Evolutionary conservation across 2,329 filamentous ascomycete species (phyloP).

Genomic region (Diplocarpon rosae): DNA sequence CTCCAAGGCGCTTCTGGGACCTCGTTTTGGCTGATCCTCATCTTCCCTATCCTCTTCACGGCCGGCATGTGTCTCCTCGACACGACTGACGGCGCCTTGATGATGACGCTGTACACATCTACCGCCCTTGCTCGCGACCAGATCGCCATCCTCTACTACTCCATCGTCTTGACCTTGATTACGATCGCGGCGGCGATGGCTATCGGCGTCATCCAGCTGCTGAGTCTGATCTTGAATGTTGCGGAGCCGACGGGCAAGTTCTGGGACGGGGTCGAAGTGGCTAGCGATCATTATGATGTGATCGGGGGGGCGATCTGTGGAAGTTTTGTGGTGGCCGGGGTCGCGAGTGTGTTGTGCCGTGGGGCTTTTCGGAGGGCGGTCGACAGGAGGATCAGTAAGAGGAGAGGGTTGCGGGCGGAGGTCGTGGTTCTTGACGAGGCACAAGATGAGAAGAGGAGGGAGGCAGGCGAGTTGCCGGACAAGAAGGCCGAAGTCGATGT

Average conservation of each 20-base stretch:
- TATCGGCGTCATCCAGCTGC: conserved; percentile 75
- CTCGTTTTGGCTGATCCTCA: conserved; percentile 84
- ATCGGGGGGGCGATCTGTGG: conserved; percentile 81
- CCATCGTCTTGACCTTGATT: conserved; percentile 32
- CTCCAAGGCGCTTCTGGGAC: conserved; percentile 80
- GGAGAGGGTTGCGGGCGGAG: background rate
- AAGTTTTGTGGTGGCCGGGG: conserved; percentile 67
- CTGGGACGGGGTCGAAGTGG: conserved; percentile 75
- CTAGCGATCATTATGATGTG: conserved; percentile 73
- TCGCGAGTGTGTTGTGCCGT: conserved; percentile 54
- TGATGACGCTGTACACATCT: conserved; percentile 88
- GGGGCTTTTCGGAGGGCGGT: conserved; percentile 41
- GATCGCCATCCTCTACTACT: conserved; percentile 91
- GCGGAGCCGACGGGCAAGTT: conserved; percentile 54
- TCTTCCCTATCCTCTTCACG: conserved; percentile 89
- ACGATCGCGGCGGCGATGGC: conserved; percentile 35
- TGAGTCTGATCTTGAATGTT: conserved; percentile 69
- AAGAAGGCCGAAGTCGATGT: background rate
- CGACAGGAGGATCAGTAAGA: background rate
- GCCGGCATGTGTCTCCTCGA: conserved; percentile 93
- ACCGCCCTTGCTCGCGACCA: conserved; percentile 66
- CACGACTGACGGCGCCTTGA: conserved; percentile 83
- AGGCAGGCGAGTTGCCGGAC: background rate
- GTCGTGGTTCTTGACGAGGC: background rate
- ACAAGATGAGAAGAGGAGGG: background rate